These are phyloP conservation scores for Penicillium taxi DNA, from an alignment of 495 filamentous ascomycete species.

Conservation along the genomic window DNA sequence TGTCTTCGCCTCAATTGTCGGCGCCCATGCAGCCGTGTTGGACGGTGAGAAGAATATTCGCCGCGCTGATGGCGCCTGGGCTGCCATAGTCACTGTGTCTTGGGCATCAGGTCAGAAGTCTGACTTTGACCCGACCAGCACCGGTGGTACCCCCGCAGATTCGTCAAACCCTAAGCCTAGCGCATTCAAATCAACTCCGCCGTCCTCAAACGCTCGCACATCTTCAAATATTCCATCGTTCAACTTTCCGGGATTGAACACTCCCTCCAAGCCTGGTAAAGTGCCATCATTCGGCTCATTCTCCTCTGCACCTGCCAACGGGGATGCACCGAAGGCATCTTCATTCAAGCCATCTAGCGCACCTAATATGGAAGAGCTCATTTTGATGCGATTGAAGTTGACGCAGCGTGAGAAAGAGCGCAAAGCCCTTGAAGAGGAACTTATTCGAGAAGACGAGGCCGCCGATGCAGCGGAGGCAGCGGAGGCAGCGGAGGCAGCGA, in stretches of 20 bases:
- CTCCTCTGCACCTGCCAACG: conserved; percentile 26
- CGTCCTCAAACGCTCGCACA: conserved; percentile 16
- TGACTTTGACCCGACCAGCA: conserved; percentile 20
- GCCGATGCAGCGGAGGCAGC: conserved; percentile 39
- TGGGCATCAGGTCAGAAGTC: conserved; percentile 51
- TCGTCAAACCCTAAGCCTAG: background rate
- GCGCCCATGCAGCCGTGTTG: conserved; percentile 52
- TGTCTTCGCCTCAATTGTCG: conserved; percentile 51
- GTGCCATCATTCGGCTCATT: conserved; percentile 47
- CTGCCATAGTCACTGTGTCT: conserved; percentile 43
- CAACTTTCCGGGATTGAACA: conserved; percentile 31
- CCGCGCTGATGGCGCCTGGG: conserved; percentile 32
- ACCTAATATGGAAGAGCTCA: conserved; percentile 51
- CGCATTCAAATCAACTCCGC: conserved; percentile 2
- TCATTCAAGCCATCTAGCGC: conserved; percentile 25
- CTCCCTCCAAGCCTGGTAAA: conserved; percentile 26
- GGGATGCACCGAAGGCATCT: conserved; percentile 22
- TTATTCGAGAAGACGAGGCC: conserved; percentile 43
- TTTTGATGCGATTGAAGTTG: conserved; percentile 53
- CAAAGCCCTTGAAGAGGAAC: conserved; percentile 47
- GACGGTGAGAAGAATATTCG: conserved; percentile 41
- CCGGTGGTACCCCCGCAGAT: background rate
- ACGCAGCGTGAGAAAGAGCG: conserved; percentile 49
- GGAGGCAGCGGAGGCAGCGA: no score
- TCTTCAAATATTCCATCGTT: conserved; percentile 22